Evolutionary conservation across 116 monocot species (phyloP).

Genomic region (Iris pallida): DNA sequence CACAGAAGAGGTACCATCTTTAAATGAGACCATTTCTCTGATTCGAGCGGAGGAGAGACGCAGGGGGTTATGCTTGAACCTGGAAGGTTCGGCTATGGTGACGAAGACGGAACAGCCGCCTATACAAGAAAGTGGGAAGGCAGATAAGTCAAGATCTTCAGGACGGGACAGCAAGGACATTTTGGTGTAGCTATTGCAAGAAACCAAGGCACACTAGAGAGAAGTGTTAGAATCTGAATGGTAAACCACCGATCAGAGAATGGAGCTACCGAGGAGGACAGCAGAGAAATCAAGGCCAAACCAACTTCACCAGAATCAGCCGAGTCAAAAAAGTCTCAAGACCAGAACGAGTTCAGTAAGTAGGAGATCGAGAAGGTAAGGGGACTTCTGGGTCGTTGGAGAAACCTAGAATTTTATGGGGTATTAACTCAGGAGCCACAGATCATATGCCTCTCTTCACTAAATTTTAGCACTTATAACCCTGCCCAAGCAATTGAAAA

Average conservation of each 20-base stretch:
- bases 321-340: background rate
- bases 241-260: background rate
- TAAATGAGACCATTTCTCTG: background rate
- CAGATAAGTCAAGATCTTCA: background rate
- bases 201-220: background rate
- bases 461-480: background rate
- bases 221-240: background rate
- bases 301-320: background rate
- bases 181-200: background rate
- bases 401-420: too few relatives aligned
- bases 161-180: background rate
- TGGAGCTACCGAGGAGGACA: background rate
- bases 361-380: background rate
- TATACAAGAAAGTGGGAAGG: background rate
- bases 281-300: background rate
- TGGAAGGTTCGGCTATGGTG: background rate
- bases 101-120: background rate
- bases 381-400: background rate
- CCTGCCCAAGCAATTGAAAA: background rate
- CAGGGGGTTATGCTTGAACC: conserved; percentile 1
- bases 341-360: background rate
- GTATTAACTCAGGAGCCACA: background rate
- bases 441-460: background rate
- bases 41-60: background rate
- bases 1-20: background rate